Percentiles rank a stretch among this genome's conserved stretches.
Conservation (phyloP, 768 basidiomycete genomes). For the Phaeotremella fagi region DNA sequence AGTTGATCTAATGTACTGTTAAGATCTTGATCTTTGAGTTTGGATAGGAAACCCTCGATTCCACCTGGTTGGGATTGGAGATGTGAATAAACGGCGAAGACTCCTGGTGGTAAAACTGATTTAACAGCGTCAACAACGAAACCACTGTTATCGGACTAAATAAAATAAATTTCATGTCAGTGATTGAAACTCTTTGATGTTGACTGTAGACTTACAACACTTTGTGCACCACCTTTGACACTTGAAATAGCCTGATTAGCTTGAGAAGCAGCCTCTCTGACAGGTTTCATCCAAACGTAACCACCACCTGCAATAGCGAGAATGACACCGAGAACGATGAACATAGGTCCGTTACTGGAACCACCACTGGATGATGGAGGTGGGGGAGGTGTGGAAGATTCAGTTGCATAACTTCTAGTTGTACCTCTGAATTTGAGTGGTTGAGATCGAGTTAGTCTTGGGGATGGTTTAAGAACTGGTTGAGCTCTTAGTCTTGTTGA, state of each 20-base stretch:
- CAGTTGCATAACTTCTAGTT: constrained; percentile 4
- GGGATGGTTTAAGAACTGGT: background rate
- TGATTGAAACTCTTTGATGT: no score
- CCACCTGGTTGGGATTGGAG: constrained; percentile 36
- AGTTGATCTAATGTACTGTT: constrained; percentile 38
- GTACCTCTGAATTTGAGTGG: constrained; percentile 10
- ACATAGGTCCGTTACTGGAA: constrained; percentile 23
- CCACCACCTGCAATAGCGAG: constrained; percentile 36
- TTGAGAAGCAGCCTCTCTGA: constrained; percentile 35
- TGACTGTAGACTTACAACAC: constrained; percentile 15
- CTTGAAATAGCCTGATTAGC: constrained; percentile 27
- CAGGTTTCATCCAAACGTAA: constrained; percentile 40
- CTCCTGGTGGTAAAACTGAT: constrained; percentile 30
- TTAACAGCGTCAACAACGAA: constrained; percentile 14
- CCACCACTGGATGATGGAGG: constrained; percentile 3
- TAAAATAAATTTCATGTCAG: no score
- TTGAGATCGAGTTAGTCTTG: background rate
- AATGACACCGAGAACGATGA: constrained; percentile 38
- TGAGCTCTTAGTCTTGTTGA: background rate
- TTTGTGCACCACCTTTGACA: constrained; percentile 24
- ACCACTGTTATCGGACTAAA: background rate
- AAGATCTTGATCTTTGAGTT: constrained; percentile 41
- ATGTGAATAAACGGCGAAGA: constrained; percentile 32
- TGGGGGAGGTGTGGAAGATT: constrained; percentile 1
- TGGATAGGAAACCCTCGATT: constrained; percentile 37